Evolutionary conservation across 805 yeast species (phyloP), one percentile per base, ranked within the genome.

Genomic region (Clavispora santaluciae): DNA sequence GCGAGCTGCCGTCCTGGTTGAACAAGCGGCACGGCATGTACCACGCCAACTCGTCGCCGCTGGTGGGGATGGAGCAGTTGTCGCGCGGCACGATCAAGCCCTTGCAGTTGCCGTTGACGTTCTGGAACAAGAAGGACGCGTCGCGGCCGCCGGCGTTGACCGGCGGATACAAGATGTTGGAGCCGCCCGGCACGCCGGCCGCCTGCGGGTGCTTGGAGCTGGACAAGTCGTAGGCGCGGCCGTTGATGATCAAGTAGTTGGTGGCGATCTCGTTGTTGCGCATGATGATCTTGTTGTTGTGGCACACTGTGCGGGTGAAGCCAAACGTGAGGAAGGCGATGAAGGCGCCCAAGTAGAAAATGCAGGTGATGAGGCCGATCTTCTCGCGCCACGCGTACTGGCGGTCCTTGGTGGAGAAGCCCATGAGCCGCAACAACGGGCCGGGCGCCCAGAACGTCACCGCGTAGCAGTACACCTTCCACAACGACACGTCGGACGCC

Each of bases 311-410:
- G 51, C 75, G 76, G 8, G 96, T 85, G 64, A 91, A 69, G 75
- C 98, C 98, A 65, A 91, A 91, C 2, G 96, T 88, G 50, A 91
- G 69, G 59, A 73, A 93, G 1, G 95, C 96, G 29, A 89, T 84
- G 39, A 84, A 60, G 0, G 86, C 79, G 41, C 93, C 97, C 35
- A 86, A 65, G 50, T 75, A 74, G 15, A 83, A 48, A 52, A 91
- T 89, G 40, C 89, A 72, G 1, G 93, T 74, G 33, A 91, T 70
- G 33, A 93, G 71, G 1, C 88, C 98, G 40, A 90, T 84, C 57
- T 91, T 91, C 57, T 93, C 99, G 56, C 99, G 76, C 99, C 99
- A 93, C 0, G 98, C 98, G 70, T 80, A 79, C 59, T 90, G 97
- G 44, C 95, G 78, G 33, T 81, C 90, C 50, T 79, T 78, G 16